phyloP scores from a whole-genome alignment of 345 rosid species.

The Gossypium turneri region DNA sequence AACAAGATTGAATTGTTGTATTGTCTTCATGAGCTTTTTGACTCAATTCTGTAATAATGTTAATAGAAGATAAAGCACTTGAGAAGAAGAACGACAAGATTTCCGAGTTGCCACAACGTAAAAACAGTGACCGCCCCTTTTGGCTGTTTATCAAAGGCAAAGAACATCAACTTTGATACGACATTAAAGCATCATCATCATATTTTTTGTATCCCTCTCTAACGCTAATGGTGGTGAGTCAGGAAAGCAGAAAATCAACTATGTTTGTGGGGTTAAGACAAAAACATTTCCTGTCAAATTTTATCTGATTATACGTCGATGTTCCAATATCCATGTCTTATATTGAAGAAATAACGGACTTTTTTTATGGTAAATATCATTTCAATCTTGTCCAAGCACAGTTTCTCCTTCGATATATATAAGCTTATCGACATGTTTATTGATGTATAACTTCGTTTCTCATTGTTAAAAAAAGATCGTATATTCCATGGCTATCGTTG shows the following conservation, averaged over 20 bases:
- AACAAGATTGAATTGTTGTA: not conserved
- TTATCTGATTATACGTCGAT: slow-evolving; percentile 27
- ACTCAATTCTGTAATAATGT: not conserved
- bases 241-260: slow-evolving; percentile 15
- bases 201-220: not conserved
- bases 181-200: not conserved
- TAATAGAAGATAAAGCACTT: slow-evolving; percentile 10
- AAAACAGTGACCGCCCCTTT: not conserved
- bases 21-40: slow-evolving; percentile 10
- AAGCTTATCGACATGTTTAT: not conserved
- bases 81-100: slow-evolving; percentile 14
- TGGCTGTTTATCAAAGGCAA: not conserved
- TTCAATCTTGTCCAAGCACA: not conserved
- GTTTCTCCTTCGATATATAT: slow-evolving; percentile 6
- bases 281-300: slow-evolving; percentile 4
- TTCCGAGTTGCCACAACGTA: not conserved
- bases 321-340: slow-evolving; percentile 13
- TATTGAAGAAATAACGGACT: not conserved
- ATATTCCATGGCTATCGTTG: slow-evolving; percentile 15
- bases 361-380: slow-evolving; percentile 3
- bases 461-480: too few species aligned
- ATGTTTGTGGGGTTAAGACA: slow-evolving; percentile 1
- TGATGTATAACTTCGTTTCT: too few species aligned
- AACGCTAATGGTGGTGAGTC: slow-evolving; percentile 27
- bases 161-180: not conserved